Conservation (phyloP, 306 rosid species). For the Oemleria cerasiformis region DNA sequence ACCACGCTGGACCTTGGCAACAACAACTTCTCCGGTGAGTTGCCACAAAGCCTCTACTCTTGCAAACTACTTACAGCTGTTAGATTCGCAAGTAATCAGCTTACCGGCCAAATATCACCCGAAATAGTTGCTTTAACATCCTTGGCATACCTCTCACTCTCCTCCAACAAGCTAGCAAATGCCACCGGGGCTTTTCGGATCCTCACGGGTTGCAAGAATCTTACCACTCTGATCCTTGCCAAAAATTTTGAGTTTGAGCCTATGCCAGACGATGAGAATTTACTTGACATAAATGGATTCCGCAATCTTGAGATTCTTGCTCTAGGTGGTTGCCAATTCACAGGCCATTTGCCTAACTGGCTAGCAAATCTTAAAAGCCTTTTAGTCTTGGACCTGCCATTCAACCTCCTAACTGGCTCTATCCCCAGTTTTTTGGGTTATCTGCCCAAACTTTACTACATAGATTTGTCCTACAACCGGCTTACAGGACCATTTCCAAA, state of each 20-base stretch:
- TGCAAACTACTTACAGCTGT: slow-evolving; percentile 75
- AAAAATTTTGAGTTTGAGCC: slow-evolving; percentile 32
- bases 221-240: slow-evolving; percentile 57
- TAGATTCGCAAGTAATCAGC: slow-evolving; percentile 45
- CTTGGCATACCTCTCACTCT: slow-evolving; percentile 55
- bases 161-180: slow-evolving; percentile 49
- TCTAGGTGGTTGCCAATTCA: not conserved
- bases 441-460: not conserved
- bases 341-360: not conserved
- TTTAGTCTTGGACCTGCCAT: not conserved
- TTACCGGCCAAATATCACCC: slow-evolving; percentile 38
- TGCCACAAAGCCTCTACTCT: slow-evolving; percentile 69
- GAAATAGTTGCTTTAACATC: slow-evolving; percentile 56
- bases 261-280: not conserved
- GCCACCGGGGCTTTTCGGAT: slow-evolving; percentile 46
- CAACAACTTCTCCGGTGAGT: slow-evolving; percentile 60
- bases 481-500: not conserved
- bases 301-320: not conserved
- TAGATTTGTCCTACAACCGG: not conserved
- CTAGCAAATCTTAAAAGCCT: not conserved
- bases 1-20: slow-evolving; percentile 74
- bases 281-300: not conserved
- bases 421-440: not conserved
- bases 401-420: not conserved
- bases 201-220: slow-evolving; percentile 54